Conservation (phyloP, 208 protist genomes). For the Sergeia podlipaevii region DNA sequence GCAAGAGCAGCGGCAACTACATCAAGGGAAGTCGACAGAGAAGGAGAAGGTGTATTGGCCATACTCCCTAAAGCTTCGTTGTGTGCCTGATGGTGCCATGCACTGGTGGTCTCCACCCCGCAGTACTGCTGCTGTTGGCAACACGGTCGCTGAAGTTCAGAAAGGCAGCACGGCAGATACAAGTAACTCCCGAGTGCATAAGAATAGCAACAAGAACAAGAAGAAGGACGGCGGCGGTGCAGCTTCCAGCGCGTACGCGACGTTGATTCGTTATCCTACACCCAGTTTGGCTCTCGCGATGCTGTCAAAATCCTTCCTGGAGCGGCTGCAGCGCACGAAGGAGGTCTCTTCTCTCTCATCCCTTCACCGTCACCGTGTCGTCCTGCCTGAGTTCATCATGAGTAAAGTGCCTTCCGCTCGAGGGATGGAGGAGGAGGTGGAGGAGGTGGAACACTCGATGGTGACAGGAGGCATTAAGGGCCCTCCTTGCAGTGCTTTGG, state of each 20-base stretch:
- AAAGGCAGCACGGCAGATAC: not conserved
- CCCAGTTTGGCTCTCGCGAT: conserved; percentile 19
- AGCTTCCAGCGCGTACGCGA: conserved; percentile 7
- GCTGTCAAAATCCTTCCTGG: conserved; percentile 24
- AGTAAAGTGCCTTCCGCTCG: too few relatives aligned
- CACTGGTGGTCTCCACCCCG: conserved; percentile 4
- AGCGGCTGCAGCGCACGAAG: not conserved
- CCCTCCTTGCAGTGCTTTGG: too few relatives aligned
- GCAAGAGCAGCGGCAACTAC: not conserved
- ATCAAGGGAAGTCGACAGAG: not conserved
- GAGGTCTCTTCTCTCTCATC: too few relatives aligned
- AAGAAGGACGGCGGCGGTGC: not conserved
- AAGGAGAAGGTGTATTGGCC: conserved; percentile 27
- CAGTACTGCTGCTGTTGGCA: not conserved
- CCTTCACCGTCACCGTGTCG: too few relatives aligned
- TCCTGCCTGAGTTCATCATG: too few relatives aligned
- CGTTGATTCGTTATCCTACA: conserved; percentile 53
- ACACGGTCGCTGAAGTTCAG: not conserved
- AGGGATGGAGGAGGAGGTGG: too few relatives aligned
- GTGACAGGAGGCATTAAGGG: too few relatives aligned
- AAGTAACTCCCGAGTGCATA: not conserved
- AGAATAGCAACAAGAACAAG: conserved; percentile 7
- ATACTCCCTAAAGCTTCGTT: conserved; percentile 49
- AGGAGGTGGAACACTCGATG: too few relatives aligned
- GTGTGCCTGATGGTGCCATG: conserved; percentile 23